A percentile compares a stretch with the other conserved stretches of the same genome.
These are phyloP conservation scores for Golubevia sp. DNA, from an alignment of 1,284 basidiomycete genomes.

Conservation along the genomic window DNA sequence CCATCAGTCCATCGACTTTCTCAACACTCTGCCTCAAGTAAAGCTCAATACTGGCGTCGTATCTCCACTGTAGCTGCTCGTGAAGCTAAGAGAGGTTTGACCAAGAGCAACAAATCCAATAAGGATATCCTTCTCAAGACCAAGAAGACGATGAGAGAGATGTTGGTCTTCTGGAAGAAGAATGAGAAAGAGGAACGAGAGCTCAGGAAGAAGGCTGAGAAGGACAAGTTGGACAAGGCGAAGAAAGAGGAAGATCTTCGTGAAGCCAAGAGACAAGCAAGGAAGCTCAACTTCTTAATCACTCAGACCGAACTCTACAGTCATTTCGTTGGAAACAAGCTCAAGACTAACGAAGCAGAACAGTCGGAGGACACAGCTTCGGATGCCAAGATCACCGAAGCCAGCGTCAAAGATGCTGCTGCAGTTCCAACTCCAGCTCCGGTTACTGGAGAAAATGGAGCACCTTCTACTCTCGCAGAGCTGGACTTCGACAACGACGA, in stretches of 20 bases:
- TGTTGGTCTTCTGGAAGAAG: constrained; percentile 59
- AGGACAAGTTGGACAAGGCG: constrained; percentile 12
- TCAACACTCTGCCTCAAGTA: constrained; percentile 43
- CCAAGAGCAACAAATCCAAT: constrained; percentile 56
- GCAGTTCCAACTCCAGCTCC: constrained; percentile 24
- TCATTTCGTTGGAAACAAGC: constrained; percentile 61
- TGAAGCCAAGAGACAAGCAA: constrained; percentile 60
- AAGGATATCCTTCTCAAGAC: constrained; percentile 60
- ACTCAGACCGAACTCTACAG: constrained; percentile 62
- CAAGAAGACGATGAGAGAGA: constrained; percentile 58
- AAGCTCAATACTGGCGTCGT: constrained; percentile 56
- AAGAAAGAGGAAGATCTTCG: constrained; percentile 62
- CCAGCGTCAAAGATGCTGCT: constrained; percentile 15
- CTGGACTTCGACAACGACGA: constrained; percentile 62
- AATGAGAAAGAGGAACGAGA: constrained; percentile 62
- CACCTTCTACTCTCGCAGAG: constrained; percentile 15
- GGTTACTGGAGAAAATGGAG: constrained; percentile 12
- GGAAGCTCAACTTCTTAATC: constrained; percentile 62
- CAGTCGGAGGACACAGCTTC: constrained; percentile 55
- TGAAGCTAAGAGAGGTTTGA: constrained; percentile 52
- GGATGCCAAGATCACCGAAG: constrained; percentile 27
- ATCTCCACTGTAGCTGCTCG: constrained; percentile 53
- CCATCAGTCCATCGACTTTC: constrained; percentile 56
- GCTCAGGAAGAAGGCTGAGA: constrained; percentile 58
- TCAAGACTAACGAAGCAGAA: constrained; percentile 58